Percentiles rank a stretch among this genome's conserved stretches.
Evolutionary conservation across 2,329 filamentous ascomycete species (phyloP).

Genomic region (Cryphonectria carpinicola): DNA sequence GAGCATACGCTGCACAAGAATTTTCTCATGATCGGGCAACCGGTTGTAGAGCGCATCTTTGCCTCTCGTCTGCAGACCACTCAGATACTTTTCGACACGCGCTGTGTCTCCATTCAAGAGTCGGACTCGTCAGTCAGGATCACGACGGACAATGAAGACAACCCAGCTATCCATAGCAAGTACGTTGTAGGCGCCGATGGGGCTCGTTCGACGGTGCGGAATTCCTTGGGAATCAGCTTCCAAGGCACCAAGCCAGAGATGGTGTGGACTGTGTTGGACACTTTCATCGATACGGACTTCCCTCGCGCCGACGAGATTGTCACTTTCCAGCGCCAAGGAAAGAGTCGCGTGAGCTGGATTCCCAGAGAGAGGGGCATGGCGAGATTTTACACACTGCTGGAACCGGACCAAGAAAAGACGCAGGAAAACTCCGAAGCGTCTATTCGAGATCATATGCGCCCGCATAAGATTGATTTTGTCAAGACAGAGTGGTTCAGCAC

Average conservation of each 20-base stretch:
- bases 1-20: constrained; percentile 50
- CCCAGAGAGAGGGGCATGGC: constrained; percentile 51
- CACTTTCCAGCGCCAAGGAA: constrained; percentile 39
- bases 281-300: constrained; percentile 54
- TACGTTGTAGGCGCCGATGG: constrained; percentile 59
- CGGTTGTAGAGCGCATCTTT: constrained; percentile 48
- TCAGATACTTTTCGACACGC: not conserved
- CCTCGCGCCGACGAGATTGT: constrained; percentile 51
- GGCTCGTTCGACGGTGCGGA: constrained; percentile 52
- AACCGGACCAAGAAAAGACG: constrained; percentile 46
- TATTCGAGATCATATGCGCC: constrained; percentile 49
- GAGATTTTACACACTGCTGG: constrained; percentile 50
- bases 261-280: constrained; percentile 53
- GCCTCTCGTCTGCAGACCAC: constrained; percentile 31
- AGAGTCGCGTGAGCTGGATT: constrained; percentile 41
- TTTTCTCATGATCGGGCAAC: constrained; percentile 55
- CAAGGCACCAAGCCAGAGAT: constrained; percentile 53
- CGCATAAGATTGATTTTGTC: constrained; percentile 47
- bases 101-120: constrained; percentile 23
- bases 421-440: constrained; percentile 45
- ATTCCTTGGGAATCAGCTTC: constrained; percentile 44
- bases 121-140: not conserved
- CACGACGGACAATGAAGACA: constrained; percentile 1
- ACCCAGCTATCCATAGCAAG: constrained; percentile 36
- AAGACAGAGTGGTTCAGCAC: constrained; percentile 55